Conservation (phyloP, 192 early-diverging fungal species). For the Haplosporangium gracile region DNA sequence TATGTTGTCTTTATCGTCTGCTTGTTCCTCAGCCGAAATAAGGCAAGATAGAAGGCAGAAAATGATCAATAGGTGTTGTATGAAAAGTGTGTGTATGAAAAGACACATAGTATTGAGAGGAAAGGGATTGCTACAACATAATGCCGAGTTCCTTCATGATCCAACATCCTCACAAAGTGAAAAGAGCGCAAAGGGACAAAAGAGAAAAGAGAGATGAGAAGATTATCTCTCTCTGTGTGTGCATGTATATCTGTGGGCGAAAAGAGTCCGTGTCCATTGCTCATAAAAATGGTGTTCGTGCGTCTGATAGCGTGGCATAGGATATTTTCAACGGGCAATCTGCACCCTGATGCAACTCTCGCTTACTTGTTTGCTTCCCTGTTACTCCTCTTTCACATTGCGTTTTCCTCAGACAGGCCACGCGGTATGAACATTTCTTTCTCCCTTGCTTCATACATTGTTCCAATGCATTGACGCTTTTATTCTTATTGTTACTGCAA, state of each 20-base stretch:
- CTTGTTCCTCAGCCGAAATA: background rate
- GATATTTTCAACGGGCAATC: background rate
- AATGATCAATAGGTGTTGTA: background rate
- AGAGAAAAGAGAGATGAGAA: background rate
- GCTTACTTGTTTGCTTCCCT: background rate
- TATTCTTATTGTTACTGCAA: background rate
- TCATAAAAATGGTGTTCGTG: slow-evolving; percentile 1
- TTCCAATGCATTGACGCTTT: background rate
- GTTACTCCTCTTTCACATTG: background rate
- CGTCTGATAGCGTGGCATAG: background rate
- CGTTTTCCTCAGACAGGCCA: background rate
- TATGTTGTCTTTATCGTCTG: background rate
- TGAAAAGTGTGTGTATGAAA: background rate
- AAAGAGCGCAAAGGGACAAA: background rate
- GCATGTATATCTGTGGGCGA: background rate
- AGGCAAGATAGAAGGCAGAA: background rate
- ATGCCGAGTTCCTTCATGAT: slow-evolving; percentile 1
- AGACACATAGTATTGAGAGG: background rate
- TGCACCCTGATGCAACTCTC: background rate
- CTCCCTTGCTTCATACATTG: background rate
- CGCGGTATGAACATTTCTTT: background rate
- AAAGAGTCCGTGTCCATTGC: slow-evolving; percentile 6
- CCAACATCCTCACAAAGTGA: background rate
- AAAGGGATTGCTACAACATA: background rate
- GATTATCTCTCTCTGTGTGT: background rate